Evolutionary conservation across 2,329 filamentous ascomycete genomes (phyloP).

Genomic region (Colletotrichum orchidophilum): DNA sequence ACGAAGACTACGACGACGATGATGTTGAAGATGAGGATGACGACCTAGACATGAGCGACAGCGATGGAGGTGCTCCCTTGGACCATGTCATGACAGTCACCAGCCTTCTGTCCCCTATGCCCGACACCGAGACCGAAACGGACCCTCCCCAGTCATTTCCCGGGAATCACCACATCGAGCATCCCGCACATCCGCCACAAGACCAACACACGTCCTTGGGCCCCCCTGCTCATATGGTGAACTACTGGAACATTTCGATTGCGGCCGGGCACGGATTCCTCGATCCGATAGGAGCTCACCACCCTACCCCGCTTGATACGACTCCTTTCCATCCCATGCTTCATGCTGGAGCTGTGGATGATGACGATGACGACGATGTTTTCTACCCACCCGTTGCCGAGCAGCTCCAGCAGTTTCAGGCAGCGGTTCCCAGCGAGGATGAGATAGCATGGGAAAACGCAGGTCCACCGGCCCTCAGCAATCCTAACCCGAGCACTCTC

Average conservation of each 20-base stretch:
- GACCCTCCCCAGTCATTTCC: not conserved
- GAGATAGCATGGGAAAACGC: constrained; percentile 24
- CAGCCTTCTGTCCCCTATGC: constrained; percentile 20
- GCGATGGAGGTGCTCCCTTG: constrained; percentile 43
- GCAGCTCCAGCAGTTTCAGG: constrained; percentile 22
- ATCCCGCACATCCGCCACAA: not conserved
- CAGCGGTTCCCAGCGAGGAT: constrained; percentile 14
- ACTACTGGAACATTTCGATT: constrained; percentile 19
- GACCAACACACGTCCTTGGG: constrained; percentile 1
- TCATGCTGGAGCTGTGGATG: constrained; percentile 17
- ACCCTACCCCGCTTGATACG: constrained; percentile 28
- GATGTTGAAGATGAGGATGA: constrained; percentile 31
- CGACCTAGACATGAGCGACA: constrained; percentile 46
- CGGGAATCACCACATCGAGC: not conserved
- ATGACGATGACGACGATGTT: constrained; percentile 18
- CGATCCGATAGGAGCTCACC: constrained; percentile 10
- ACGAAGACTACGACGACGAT: constrained; percentile 26
- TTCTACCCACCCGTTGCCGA: constrained; percentile 14
- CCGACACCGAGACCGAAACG: constrained; percentile 8
- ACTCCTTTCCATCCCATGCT: constrained; percentile 30
- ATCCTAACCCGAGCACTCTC: constrained; percentile 47
- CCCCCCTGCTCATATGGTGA: constrained; percentile 19
- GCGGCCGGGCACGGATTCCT: constrained; percentile 1
- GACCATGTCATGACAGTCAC: constrained; percentile 23
- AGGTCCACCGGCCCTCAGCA: constrained; percentile 24